These are phyloP conservation scores for Claviceps sp. DNA, from an alignment of 2,329 filamentous ascomycete species.

Conservation along the genomic window DNA sequence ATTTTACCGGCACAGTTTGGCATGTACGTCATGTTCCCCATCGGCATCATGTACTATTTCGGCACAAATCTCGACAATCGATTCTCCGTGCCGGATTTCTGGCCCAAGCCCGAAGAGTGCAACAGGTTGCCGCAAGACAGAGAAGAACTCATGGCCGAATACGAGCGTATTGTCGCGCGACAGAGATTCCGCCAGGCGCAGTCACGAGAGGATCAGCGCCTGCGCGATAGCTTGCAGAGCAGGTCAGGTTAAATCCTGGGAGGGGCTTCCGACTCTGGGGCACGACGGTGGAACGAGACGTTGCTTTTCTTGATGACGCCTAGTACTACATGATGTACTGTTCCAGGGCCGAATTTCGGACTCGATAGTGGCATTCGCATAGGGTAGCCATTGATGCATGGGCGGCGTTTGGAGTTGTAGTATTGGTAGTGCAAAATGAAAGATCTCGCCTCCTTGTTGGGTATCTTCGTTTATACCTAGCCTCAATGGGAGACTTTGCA, in stretches of 20 bases:
- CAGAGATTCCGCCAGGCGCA: conserved; percentile 62
- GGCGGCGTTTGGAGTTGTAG: conserved; percentile 4
- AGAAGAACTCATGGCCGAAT: conserved; percentile 73
- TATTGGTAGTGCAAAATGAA: neutral
- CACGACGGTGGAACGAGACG: no score
- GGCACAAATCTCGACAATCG: conserved; percentile 92
- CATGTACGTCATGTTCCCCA: conserved; percentile 97
- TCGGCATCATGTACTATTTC: conserved; percentile 99
- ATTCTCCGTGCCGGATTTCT: conserved; percentile 83
- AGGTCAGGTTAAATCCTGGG: conserved; percentile 12
- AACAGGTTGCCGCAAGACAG: conserved; percentile 64
- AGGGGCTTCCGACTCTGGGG: conserved; percentile 9
- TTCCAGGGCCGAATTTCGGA: neutral
- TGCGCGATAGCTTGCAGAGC: conserved; percentile 11
- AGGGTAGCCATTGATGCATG: conserved; percentile 1
- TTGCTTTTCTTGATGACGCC: no score
- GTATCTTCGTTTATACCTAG: no score
- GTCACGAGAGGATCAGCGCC: conserved; percentile 22
- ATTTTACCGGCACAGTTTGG: conserved; percentile 57
- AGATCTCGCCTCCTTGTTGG: neutral
- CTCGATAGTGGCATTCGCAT: neutral
- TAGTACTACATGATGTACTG: no score
- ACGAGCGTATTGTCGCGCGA: conserved; percentile 53
- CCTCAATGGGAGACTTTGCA: no score
- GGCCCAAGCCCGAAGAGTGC: conserved; percentile 70